Evolutionary conservation across 2,329 filamentous ascomycete species (phyloP), one percentile per base, ranked within the genome.

Genomic region (Juglanconis juglandina): DNA sequence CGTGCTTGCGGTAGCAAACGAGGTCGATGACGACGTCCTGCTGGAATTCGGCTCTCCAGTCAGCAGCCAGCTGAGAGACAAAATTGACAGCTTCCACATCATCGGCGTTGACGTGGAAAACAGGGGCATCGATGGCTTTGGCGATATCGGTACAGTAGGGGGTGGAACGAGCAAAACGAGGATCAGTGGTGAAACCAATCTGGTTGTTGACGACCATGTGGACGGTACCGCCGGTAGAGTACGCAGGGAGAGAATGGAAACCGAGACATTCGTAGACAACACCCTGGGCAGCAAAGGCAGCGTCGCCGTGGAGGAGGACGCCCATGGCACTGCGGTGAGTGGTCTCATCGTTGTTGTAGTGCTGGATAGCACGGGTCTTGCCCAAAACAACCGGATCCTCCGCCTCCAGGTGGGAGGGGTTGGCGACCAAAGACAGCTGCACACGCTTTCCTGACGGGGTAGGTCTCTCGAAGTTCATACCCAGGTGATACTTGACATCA

Each of bases 161-260:
- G 53, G 95, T 99, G 24, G 95, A 99, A 69, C 95, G 92, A 69
- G 95, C 89, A 77, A 96, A 99, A 72, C 95, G 92, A 67, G 95
- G 95, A 73, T 99, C 95, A 30, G 95, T 99, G 57, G 95, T 99
- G 83, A 99, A 99, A 76, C 95, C 95, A 75, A 99, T 99, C 83
- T 99, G 95, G 85, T 99, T 99, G 87, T 99, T 99, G 68, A 98
- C 94, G 62, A 99, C 88, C 66, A 99, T 83, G 78, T 99, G 95
- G 69, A 99, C 91, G 61, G 95, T 99, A 72, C 95, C 95, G 70
- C 95, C 95, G 57, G 95, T 98, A 53, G 96, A 96, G 81, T 97
- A 99, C 68, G 90, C 91, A 35, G 95, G 95, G 42, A 99, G 87
- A 56, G 92, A 90, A 79, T 96, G 90, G 87, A 99, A 97, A 65